A percentile compares a stretch with the other conserved stretches of the same genome.
Evolutionary conservation across 768 basidiomycete species (phyloP).

Genomic region (Rhodosporidiobolus sp.): DNA sequence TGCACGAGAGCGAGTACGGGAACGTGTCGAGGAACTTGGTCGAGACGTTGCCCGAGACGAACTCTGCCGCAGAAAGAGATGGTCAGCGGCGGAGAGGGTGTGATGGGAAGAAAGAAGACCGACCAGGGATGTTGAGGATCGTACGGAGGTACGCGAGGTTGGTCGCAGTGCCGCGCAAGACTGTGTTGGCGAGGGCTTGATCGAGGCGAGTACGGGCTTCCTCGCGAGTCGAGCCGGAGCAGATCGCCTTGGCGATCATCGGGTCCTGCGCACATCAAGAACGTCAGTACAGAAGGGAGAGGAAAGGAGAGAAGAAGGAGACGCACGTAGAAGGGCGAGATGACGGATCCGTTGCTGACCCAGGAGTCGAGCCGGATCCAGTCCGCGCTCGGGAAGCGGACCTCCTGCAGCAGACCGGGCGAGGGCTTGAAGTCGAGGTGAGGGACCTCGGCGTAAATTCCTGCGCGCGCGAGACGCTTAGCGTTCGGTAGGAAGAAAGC

Average conservation of each 20-base stretch:
- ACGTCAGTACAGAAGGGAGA: slow-evolving; percentile 43
- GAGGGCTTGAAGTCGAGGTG: slow-evolving; percentile 59
- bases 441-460: slow-evolving; percentile 65
- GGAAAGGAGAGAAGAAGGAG: no score
- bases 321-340: slow-evolving; percentile 55
- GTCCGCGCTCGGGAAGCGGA: slow-evolving; percentile 49
- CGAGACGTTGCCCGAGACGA: slow-evolving; percentile 54
- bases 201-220: slow-evolving; percentile 55
- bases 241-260: slow-evolving; percentile 61
- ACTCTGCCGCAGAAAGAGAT: slow-evolving; percentile 42
- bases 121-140: slow-evolving; percentile 51
- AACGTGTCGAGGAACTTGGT: slow-evolving; percentile 58
- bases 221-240: slow-evolving; percentile 54
- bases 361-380: slow-evolving; percentile 52
- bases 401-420: slow-evolving; percentile 63
- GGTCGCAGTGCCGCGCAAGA: slow-evolving; percentile 61
- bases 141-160: slow-evolving; percentile 58
- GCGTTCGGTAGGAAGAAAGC: not conserved
- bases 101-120: no score
- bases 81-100: not conserved
- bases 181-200: slow-evolving; percentile 50
- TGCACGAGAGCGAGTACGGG: slow-evolving; percentile 51
- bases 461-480: not conserved
- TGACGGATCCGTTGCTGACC: slow-evolving; percentile 52
- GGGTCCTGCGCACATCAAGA: slow-evolving; percentile 54